These are phyloP conservation scores for Schrenkiella parvula DNA, from an alignment of 345 rosid genomes.

Conservation along the genomic window DNA sequence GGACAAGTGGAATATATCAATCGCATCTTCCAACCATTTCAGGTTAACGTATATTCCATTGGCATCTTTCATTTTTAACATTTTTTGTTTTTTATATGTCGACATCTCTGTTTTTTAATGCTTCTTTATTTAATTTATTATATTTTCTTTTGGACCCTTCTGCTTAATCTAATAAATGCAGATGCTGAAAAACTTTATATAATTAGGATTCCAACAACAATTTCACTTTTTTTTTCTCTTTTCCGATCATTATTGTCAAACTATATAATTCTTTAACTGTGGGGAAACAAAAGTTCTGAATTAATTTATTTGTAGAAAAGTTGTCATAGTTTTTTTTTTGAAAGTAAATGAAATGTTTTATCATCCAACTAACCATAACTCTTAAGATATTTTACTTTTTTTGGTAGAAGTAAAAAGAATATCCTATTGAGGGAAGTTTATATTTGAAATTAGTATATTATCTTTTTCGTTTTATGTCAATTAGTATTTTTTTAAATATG, in stretches of 20 bases:
- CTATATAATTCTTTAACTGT: no score
- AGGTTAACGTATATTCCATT: conserved; percentile 7
- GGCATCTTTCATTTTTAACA: conserved; percentile 6
- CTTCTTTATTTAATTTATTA: background rate
- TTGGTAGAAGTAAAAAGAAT: background rate
- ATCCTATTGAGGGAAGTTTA: background rate
- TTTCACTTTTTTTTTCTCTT: background rate
- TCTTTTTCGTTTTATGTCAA: no score
- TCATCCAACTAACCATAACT: no score
- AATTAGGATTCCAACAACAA: background rate
- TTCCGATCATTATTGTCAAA: background rate
- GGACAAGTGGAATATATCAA: background rate
- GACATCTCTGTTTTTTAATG: background rate
- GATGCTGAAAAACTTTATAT: background rate
- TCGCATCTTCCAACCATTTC: background rate
- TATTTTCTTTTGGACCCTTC: background rate
- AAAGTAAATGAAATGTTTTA: no score
- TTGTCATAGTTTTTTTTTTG: no score
- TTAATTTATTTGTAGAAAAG: no score
- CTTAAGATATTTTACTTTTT: background rate
- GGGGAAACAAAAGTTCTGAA: no score
- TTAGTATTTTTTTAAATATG: no score
- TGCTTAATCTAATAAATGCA: background rate
- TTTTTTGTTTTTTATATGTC: background rate
- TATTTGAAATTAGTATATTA: background rate